Conservation (phyloP, 2,329 filamentous ascomycete species). For the Nothophaeocryptopus gaeumannii region DNA sequence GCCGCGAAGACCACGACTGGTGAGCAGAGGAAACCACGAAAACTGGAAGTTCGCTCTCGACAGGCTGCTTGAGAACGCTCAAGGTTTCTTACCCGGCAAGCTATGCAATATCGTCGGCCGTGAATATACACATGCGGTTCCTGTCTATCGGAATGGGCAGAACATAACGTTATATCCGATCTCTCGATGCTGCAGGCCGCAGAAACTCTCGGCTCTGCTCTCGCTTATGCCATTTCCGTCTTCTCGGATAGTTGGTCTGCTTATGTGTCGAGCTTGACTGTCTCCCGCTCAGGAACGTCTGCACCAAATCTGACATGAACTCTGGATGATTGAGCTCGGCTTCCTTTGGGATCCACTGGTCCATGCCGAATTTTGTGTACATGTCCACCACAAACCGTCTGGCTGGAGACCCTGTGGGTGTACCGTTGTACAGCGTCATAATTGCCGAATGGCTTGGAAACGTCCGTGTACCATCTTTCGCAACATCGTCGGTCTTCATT, state of each 20-base stretch:
- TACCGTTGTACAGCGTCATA: constrained; percentile 22
- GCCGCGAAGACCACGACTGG: neutral
- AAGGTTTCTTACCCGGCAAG: too few relatives aligned
- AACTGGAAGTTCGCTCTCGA: constrained; percentile 14
- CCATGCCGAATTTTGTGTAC: constrained; percentile 19
- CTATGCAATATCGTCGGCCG: too few relatives aligned
- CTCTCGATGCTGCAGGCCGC: constrained; percentile 7
- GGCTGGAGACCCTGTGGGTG: constrained; percentile 15
- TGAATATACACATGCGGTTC: too few relatives aligned
- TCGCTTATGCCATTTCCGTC: constrained; percentile 21
- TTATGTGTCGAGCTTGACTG: constrained; percentile 13
- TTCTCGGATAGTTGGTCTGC: constrained; percentile 18
- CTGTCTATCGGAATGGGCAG: too few relatives aligned
- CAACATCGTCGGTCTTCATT: constrained; percentile 21
- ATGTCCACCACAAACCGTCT: constrained; percentile 22
- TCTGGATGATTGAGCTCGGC: constrained; percentile 18
- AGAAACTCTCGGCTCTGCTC: constrained; percentile 16
- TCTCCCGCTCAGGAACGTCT: constrained; percentile 15
- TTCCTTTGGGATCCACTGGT: constrained; percentile 26
- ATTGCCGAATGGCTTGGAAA: constrained; percentile 22
- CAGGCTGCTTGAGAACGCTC: neutral
- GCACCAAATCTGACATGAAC: constrained; percentile 21
- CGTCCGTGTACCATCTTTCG: constrained; percentile 17
- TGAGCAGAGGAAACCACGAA: constrained; percentile 13
- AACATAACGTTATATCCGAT: too few relatives aligned